Evolutionary conservation across 148 eudicot genomes (phyloP).

Genomic region (Amaranthus palmeri): DNA sequence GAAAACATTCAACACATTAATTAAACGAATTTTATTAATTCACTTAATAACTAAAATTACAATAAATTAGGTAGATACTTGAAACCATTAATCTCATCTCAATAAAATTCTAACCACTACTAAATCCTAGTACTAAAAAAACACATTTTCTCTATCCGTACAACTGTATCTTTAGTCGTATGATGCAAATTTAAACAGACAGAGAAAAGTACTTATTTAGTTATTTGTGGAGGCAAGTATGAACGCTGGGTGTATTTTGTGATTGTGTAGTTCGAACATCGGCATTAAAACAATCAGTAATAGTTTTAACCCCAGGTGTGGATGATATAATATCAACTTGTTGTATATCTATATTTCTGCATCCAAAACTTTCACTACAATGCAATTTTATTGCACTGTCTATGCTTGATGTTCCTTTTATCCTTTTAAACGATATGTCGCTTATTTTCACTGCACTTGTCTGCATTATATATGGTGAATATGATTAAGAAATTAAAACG

Average conservation of each 20-base stretch:
- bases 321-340: background rate
- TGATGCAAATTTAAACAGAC: background rate
- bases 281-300: slow-evolving; percentile 3
- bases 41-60: too few species aligned
- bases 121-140: too few species aligned
- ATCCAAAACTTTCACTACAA: slow-evolving; percentile 14
- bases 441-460: slow-evolving; percentile 7
- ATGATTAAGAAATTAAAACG: background rate
- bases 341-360: slow-evolving; percentile 9
- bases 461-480: background rate
- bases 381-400: slow-evolving; percentile 1
- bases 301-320: background rate
- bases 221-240: background rate
- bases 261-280: background rate
- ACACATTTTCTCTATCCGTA: too few species aligned
- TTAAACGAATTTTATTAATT: too few species aligned
- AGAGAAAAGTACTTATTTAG: background rate
- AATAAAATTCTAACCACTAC: too few species aligned
- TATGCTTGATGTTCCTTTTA: background rate
- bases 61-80: too few species aligned
- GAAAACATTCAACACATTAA: too few species aligned
- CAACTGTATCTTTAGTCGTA: too few species aligned
- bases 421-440: background rate
- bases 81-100: too few species aligned
- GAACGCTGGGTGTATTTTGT: background rate